Evolutionary conservation across 129 eudicot species (phyloP).

Genomic region (Flaveria sonorensis): DNA sequence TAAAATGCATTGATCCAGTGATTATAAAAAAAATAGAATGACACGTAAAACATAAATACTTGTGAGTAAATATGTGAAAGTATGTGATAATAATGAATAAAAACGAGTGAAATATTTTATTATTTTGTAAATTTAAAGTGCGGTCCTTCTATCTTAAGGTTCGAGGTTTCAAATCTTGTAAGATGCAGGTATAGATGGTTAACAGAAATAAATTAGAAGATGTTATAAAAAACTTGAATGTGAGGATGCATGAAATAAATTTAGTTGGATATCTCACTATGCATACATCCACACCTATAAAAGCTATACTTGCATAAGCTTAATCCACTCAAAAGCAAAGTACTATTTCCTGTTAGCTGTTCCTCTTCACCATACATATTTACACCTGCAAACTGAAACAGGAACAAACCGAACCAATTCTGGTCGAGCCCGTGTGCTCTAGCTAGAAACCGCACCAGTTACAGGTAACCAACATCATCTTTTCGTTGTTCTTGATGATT

Average conservation of each 20-base stretch:
- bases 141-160: too few species aligned
- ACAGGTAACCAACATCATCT: slow-evolving; percentile 13
- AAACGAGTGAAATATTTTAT: too few species aligned
- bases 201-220: too few species aligned
- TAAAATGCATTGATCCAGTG: too few species aligned
- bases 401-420: neutral
- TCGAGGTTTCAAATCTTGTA: too few species aligned
- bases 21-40: too few species aligned
- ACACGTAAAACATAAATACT: too few species aligned
- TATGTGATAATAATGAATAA: too few species aligned
- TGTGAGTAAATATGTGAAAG: too few species aligned
- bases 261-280: neutral
- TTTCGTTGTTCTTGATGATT: neutral
- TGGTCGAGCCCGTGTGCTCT: neutral
- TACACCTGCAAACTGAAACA: neutral
- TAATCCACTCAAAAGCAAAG: neutral
- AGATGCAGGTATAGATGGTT: too few species aligned
- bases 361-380: neutral
- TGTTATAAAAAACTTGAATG: too few species aligned
- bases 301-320: slow-evolving; percentile 18
- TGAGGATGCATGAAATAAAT: neutral
- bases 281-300: slow-evolving; percentile 3
- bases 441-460: neutral
- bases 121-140: too few species aligned
- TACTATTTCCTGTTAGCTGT: neutral